Evolutionary conservation across 805 yeast species (phyloP).

Genomic region (Candida germanica): DNA sequence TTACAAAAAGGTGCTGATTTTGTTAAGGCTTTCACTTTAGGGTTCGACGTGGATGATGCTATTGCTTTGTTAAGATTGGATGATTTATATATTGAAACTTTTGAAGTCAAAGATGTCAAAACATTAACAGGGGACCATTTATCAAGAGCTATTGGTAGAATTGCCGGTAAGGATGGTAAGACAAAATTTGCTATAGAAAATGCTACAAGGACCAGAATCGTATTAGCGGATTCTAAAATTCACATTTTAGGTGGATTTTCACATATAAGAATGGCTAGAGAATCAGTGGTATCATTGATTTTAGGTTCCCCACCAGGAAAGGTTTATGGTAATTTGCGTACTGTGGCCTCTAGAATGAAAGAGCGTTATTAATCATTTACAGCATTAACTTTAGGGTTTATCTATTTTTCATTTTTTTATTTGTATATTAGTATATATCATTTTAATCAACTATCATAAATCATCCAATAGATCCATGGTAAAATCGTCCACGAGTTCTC

Average conservation of each 20-base stretch:
- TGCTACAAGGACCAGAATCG: slow-evolving; percentile 97
- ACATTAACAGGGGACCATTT: slow-evolving; percentile 94
- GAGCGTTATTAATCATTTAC: slow-evolving; percentile 66
- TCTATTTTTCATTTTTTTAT: neutral
- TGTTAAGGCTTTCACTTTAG: slow-evolving; percentile 90
- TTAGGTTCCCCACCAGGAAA: slow-evolving; percentile 98
- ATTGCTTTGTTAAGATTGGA: slow-evolving; percentile 91
- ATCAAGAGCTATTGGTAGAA: slow-evolving; percentile 98
- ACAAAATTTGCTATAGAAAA: slow-evolving; percentile 98
- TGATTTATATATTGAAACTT: slow-evolving; percentile 94
- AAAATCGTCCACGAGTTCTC: slow-evolving; percentile 54
- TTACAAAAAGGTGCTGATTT: slow-evolving; percentile 98
- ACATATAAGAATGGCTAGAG: slow-evolving; percentile 98
- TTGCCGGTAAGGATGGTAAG: slow-evolving; percentile 99
- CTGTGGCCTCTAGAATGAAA: slow-evolving; percentile 94
- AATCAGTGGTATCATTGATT: slow-evolving; percentile 89
- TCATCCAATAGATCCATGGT: slow-evolving; percentile 29
- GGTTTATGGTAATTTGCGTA: slow-evolving; percentile 94
- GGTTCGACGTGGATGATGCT: slow-evolving; percentile 96
- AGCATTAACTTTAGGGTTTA: neutral
- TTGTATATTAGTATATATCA: slow-evolving; percentile 4
- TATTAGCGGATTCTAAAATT: slow-evolving; percentile 92
- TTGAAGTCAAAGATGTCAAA: slow-evolving; percentile 95
- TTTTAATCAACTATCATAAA: slow-evolving; percentile 9
- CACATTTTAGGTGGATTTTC: slow-evolving; percentile 97